Base-by-base conservation (phyloP, 495 filamentous ascomycete species). In the Lasiosphaeria ovina region DNA sequence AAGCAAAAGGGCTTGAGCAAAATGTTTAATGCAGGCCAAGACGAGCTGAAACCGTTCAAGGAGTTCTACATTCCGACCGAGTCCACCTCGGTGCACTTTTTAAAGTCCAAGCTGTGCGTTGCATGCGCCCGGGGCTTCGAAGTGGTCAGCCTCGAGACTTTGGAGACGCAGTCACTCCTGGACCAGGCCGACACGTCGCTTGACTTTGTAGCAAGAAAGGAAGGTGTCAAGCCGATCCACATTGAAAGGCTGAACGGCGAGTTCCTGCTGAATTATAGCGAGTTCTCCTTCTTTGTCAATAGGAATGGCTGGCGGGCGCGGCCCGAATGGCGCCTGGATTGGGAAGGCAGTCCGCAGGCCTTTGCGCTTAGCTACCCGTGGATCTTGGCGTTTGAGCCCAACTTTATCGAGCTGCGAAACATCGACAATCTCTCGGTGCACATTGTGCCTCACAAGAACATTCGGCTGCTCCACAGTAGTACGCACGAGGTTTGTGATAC, bases 31-130 rank as follows among this genome's bases (percentile, higher is more conserved):
- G 86, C 89, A 60, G 89, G 91, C 11, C 92, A 96, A 69, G 95
- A 99, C 65, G 90, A 94, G 52, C 80, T 99, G 55, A 96, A 92
- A 70, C 90, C 93, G 14, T 97, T 94, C 82, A 97, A 98, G 83
- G 95, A 99, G 79, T 97, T 97, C 69, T 98, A 98, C 75, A 97
- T 99, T 64, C 95, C 95, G 7, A 91, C 92, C 5, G 95, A 99
- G 76, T 93, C 92, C 6, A 91, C 88, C 3, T 97, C 93, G 51
- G 93, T 99, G 32, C 95, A 99, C 72, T 99, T 97, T 83, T 81
- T 99, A 62, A 91, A 92, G 62, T 93, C 91, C 62, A 98, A 96
- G 67, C 84, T 99, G 17, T 99, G 95, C 71, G 94, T 98, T 49
- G 95, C 92, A 40, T 98, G 94, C 75, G 87, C 92, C 3, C 83